Percentiles rank a stretch among this genome's conserved stretches.
phyloP scores from a whole-genome alignment of 2,329 filamentous ascomycete genomes.

The Emericellopsis cladophorae region DNA sequence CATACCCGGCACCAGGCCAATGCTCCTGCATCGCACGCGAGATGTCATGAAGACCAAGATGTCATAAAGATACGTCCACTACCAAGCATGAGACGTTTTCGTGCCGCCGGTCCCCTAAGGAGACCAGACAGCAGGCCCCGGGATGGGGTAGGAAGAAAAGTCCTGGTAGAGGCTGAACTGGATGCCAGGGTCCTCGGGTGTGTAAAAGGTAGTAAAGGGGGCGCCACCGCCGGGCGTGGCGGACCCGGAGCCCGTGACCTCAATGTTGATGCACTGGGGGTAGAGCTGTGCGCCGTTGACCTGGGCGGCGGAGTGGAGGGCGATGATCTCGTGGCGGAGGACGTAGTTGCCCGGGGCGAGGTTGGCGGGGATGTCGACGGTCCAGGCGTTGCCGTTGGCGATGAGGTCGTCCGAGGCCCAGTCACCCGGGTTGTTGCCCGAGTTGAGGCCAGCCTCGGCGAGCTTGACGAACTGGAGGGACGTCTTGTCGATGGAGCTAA shows the following conservation, averaged over 20 bases:
- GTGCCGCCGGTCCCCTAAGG: conserved; percentile 3
- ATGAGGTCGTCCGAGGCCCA: conserved; percentile 45
- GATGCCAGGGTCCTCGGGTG: conserved; percentile 17
- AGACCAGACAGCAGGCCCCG: conserved; percentile 11
- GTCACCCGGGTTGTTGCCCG: conserved; percentile 26
- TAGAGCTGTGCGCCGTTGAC: conserved; percentile 32
- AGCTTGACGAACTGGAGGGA: conserved; percentile 48
- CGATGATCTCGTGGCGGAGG: conserved; percentile 42
- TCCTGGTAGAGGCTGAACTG: conserved; percentile 19
- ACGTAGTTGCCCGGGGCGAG: conserved; percentile 40
- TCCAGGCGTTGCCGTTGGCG: conserved; percentile 29
- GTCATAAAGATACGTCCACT: background rate
- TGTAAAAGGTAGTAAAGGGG: conserved; percentile 20
- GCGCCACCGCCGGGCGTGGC: conserved; percentile 11
- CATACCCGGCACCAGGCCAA: background rate
- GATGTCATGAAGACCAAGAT: background rate
- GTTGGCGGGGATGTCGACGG: conserved; percentile 29
- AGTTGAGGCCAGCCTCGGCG: conserved; percentile 35
- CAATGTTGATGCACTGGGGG: conserved; percentile 38
- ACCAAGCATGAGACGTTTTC: background rate
- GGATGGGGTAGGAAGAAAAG: conserved; percentile 16
- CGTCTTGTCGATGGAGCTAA: conserved; percentile 34
- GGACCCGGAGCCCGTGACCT: conserved; percentile 26
- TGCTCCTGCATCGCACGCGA: background rate
- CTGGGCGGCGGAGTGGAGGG: conserved; percentile 32